Percentiles rank a stretch among this genome's conserved stretches.
Evolutionary conservation across 257 asterid genomes (phyloP).

Genomic region (Nicotiana paniculata): DNA sequence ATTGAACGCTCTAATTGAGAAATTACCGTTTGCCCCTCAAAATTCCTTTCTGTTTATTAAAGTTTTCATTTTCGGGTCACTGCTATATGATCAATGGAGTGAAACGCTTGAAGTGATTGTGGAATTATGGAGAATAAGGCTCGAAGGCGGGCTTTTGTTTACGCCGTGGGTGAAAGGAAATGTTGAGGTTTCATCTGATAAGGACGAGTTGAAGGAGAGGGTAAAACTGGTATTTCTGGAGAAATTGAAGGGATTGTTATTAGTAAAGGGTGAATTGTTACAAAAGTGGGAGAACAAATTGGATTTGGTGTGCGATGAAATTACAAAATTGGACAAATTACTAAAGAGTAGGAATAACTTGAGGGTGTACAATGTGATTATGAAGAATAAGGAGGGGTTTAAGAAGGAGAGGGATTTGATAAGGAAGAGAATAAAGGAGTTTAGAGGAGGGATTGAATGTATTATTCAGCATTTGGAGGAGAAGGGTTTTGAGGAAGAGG

Average conservation of each 20-base stretch:
- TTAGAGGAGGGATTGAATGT: constrained; percentile 42
- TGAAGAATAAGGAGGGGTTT: constrained; percentile 34
- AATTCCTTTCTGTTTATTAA: constrained; percentile 4
- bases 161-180: constrained; percentile 35
- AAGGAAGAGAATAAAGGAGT: constrained; percentile 52
- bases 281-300: constrained; percentile 42
- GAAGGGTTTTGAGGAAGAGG: constrained; percentile 1
- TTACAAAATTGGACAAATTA: not conserved
- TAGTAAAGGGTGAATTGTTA: constrained; percentile 38
- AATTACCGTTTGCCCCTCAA: constrained; percentile 37
- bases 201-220: constrained; percentile 44
- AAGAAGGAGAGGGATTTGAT: constrained; percentile 45
- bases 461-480: constrained; percentile 47
- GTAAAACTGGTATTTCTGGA: constrained; percentile 42
- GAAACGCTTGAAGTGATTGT: constrained; percentile 54
- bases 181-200: constrained; percentile 57
- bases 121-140: constrained; percentile 51
- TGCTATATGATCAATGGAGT: constrained; percentile 65
- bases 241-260: constrained; percentile 36
- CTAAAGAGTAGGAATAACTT: constrained; percentile 8
- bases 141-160: constrained; percentile 24
- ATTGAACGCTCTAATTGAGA: constrained; percentile 18
- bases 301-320: constrained; percentile 23
- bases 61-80: constrained; percentile 17
- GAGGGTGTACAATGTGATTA: constrained; percentile 12